Evolutionary conservation across 495 filamentous ascomycete species (phyloP).

Genomic region (Aspergillus homomorphus): DNA sequence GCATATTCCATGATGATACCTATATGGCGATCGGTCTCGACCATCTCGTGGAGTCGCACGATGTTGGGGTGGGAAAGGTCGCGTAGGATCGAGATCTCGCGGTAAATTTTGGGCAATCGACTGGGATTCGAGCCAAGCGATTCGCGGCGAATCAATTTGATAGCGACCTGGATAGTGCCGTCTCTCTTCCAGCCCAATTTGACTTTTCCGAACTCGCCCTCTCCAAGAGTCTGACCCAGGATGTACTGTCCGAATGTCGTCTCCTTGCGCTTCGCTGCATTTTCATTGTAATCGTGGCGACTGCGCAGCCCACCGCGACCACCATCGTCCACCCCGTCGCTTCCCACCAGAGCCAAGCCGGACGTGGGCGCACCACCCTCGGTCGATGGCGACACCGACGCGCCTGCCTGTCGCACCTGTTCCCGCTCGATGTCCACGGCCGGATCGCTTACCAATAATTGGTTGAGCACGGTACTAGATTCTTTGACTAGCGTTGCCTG

Average conservation of each 20-base stretch:
- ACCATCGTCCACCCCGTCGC: slow-evolving; percentile 59
- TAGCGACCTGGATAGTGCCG: slow-evolving; percentile 89
- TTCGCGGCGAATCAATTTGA: slow-evolving; percentile 95
- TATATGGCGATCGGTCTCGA: slow-evolving; percentile 92
- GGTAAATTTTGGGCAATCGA: slow-evolving; percentile 92
- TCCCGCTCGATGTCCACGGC: slow-evolving; percentile 76
- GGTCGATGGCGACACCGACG: slow-evolving; percentile 50
- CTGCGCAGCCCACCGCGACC: slow-evolving; percentile 60
- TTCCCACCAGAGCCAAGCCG: slow-evolving; percentile 53
- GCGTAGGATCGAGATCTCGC: slow-evolving; percentile 87
- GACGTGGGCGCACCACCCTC: slow-evolving; percentile 51
- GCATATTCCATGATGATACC: slow-evolving; percentile 98
- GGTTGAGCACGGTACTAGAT: slow-evolving; percentile 62
- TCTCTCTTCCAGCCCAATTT: slow-evolving; percentile 99
- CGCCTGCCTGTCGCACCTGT: slow-evolving; percentile 63
- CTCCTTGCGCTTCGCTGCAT: slow-evolving; percentile 60
- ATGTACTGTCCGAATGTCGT: slow-evolving; percentile 93
- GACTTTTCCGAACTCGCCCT: slow-evolving; percentile 98
- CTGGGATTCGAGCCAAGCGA: slow-evolving; percentile 80
- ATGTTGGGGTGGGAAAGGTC: slow-evolving; percentile 93
- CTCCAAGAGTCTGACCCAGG: slow-evolving; percentile 92
- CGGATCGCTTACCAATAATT: slow-evolving; percentile 75
- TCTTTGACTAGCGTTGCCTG: slow-evolving; percentile 35
- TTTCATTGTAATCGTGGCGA: slow-evolving; percentile 70
- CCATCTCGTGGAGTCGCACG: slow-evolving; percentile 96